phyloP scores from a whole-genome alignment of 2,329 filamentous ascomycete genomes.

The Ceratocystis lukuohia region DNA sequence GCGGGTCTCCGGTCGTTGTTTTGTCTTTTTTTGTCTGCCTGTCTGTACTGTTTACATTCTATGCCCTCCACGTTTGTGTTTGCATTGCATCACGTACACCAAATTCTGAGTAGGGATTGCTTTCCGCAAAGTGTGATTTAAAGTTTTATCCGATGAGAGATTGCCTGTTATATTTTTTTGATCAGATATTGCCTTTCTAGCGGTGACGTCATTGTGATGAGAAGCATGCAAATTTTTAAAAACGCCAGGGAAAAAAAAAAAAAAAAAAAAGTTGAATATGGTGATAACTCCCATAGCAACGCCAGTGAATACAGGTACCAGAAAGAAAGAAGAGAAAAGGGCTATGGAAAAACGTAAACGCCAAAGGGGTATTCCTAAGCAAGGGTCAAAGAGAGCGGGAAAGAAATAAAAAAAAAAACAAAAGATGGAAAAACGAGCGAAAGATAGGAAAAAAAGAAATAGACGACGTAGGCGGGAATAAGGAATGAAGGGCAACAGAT shows the following conservation, averaged over 20 bases:
- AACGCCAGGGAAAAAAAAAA: neutral
- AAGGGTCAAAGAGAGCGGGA: neutral
- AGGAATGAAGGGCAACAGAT: neutral
- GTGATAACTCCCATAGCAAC: neutral
- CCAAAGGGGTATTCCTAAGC: neutral
- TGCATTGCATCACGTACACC: neutral
- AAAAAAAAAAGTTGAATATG: neutral
- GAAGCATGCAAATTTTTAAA: neutral
- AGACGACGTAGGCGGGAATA: neutral
- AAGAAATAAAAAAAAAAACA: neutral
- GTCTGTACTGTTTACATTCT: conserved; percentile 7
- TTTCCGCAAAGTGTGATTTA: neutral
- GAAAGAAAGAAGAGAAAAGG: neutral
- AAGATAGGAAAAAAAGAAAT: neutral
- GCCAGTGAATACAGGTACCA: neutral
- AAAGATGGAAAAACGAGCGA: neutral
- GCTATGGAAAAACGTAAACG: neutral
- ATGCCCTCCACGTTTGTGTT: neutral
- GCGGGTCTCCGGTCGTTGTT: conserved; percentile 8
- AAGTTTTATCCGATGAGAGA: too few species aligned
- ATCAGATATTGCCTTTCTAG: neutral
- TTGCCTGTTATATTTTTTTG: too few species aligned
- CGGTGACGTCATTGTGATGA: neutral
- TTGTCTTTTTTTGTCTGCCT: conserved; percentile 13
- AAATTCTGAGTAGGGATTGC: neutral